Base-by-base conservation (phyloP, 495 filamentous ascomycete genomes). In the Amniculicola lignicola region DNA sequence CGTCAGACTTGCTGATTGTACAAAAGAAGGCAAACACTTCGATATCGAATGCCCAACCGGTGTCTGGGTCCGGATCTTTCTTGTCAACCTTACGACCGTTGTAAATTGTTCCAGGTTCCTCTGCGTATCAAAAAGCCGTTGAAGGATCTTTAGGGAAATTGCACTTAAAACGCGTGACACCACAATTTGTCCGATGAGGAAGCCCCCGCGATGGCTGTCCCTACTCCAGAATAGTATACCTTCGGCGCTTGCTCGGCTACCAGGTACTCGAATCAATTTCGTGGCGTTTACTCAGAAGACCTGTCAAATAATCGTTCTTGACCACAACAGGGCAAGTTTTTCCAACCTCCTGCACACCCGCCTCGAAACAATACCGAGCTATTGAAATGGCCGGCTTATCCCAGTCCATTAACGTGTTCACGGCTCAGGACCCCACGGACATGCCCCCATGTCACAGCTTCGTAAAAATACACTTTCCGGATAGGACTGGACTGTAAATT, bases 281-380 rank as follows among this genome's bases (percentile, higher is more conserved):
- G 50, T 53, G 50, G 50, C 50, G 50, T 24, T 25, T 53, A 42
- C 50, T 19, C n/a, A 39, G 50, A 53, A 53, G 38, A 12, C 28
- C 31, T 16, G 48, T 29, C 7, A 5, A 29, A 10, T 22, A 24
- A 15, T n/a, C 23, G 24, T 16, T 21, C 31, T 41, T 41, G 48
- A n/a, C 48, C 48, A 18, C 33, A 52, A 41, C 36, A 11, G 36
- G 48, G 3, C 6, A 40, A 24, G 28, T 15, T 5, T 27, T n/a
- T n/a, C n/a, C n/a, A n/a, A n/a, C n/a, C n/a, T n/a, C 10, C 14
- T 2, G 14, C 24, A 31, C 9, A 25, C 18, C 22, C 41, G 25
- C 41, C 41, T 10, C 11, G 16, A 29, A 27, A 27, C 21, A 42
- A 29, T 39, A 53, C 42, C 42, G 11, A 6, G 14, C 12, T 33